These are phyloP conservation scores for Sporothrix euskadiensis DNA, from an alignment of 2,329 filamentous ascomycete species.

Conservation along the genomic window DNA sequence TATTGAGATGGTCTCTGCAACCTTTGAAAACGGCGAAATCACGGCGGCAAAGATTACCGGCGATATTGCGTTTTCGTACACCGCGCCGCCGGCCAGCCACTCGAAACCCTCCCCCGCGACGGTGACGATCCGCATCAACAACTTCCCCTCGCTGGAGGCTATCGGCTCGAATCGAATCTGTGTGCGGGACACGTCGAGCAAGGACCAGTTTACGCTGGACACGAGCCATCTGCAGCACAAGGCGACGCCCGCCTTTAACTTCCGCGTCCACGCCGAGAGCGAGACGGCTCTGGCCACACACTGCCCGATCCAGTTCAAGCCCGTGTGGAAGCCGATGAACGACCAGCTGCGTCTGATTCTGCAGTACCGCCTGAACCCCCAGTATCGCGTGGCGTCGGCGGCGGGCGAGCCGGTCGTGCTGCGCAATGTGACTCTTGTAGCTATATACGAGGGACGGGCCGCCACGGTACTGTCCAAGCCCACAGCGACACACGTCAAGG, in stretches of 20 bases:
- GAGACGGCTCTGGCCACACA: conserved; percentile 51
- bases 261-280: conserved; percentile 75
- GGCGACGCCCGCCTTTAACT: conserved; percentile 85
- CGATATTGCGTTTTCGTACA: conserved; percentile 86
- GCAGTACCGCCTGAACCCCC: conserved; percentile 79
- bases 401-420: conserved; percentile 44
- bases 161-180: conserved; percentile 94
- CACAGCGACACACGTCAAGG: conserved; percentile 73
- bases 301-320: conserved; percentile 71
- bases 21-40: conserved; percentile 72
- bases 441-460: conserved; percentile 69
- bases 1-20: conserved; percentile 86
- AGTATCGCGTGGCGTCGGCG: conserved; percentile 30
- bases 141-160: conserved; percentile 83
- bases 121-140: conserved; percentile 78
- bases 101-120: conserved; percentile 47
- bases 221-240: conserved; percentile 68
- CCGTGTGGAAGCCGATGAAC: conserved; percentile 79
- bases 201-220: conserved; percentile 79
- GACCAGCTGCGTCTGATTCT: conserved; percentile 85
- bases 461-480: conserved; percentile 75
- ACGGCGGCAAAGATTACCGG: conserved; percentile 75
- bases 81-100: conserved; percentile 41
- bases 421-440: conserved; percentile 74
- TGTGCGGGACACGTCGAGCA: conserved; percentile 65